Base-by-base conservation (phyloP, 305 asterid genomes). In the Plantago coronopus region DNA sequence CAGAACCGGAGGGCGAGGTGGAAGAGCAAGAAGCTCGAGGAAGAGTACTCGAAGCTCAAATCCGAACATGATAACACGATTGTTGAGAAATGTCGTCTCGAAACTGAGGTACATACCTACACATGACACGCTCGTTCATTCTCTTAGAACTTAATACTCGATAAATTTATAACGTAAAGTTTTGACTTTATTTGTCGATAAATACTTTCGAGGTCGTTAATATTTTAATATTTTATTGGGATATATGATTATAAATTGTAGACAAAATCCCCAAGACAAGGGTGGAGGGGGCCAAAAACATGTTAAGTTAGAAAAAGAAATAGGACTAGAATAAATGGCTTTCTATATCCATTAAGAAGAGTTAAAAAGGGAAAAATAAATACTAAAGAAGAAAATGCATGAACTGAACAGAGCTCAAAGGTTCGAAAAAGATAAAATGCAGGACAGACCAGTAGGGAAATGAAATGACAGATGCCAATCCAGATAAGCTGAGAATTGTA, bases 1-100 rank as follows among this genome's bases (percentile, higher is more conserved):
- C 96, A 85, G 74, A 88, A 88, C 75, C 61, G 95, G 17, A 63
- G 96, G 46, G 93, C 96, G 0, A 61, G 95, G 42, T 88, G 93
- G 95, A 83, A 74, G 85, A 67, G 63, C 64, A 78, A 88, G 85
- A 88, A 67, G 65, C 73, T 85, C 21, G 96, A 83, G 70, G 95
- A 85, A n/a, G 96, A 88, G 71, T 88, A 75, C 76, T 25, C 70
- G 37, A 78, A 63, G 61, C 78, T 88, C 68, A 69, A 71, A 54
- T 17, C 66, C 10, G 69, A 83, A 38, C 88, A 78, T 15, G 85
- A 86, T 2, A 67, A 54, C 64, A 74, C 83, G n/a, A 70, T 86
- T 0, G 61, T 82, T 3, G 84, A 88, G 13, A 88, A 86, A 73
- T 80, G 94, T 73, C 73, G 74, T 22, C 95, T 88, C 27, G 84